Evolutionary conservation across 495 filamentous ascomycete genomes (phyloP).

Genomic region (Tuber melanosporum): DNA sequence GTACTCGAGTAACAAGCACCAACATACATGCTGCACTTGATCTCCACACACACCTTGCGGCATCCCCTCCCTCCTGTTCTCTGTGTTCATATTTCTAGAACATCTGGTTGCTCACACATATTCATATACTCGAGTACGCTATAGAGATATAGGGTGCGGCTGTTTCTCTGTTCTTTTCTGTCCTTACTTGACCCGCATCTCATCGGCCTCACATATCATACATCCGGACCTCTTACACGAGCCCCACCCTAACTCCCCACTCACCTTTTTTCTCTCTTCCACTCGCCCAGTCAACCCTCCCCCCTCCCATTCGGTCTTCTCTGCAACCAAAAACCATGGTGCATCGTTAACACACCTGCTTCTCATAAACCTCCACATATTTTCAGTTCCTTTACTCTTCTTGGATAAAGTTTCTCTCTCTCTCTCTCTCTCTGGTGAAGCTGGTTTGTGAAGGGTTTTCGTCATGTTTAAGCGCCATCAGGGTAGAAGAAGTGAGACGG

Average conservation of each 20-base stretch:
- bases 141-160: neutral
- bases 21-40: neutral
- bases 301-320: neutral
- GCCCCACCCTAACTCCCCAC: slow-evolving; percentile 15
- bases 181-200: neutral
- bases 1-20: neutral
- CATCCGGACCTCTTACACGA: slow-evolving; percentile 6
- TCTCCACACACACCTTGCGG: neutral
- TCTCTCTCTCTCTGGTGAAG: slow-evolving; percentile 7
- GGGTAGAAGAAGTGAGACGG: slow-evolving; percentile 38
- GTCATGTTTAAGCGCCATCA: slow-evolving; percentile 41
- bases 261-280: slow-evolving; percentile 14
- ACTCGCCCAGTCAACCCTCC: neutral
- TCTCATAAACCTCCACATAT: slow-evolving; percentile 6
- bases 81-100: neutral
- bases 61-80: neutral
- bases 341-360: neutral
- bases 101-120: neutral
- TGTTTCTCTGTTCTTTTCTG: neutral
- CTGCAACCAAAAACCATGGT: neutral
- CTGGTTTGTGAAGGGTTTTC: slow-evolving; percentile 11
- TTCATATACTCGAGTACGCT: neutral
- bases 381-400: neutral
- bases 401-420: neutral
- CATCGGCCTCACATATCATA: neutral